Evolutionary conservation across 352 stramenopile genomes (phyloP).

Genomic region (Pythium myriotylum): DNA sequence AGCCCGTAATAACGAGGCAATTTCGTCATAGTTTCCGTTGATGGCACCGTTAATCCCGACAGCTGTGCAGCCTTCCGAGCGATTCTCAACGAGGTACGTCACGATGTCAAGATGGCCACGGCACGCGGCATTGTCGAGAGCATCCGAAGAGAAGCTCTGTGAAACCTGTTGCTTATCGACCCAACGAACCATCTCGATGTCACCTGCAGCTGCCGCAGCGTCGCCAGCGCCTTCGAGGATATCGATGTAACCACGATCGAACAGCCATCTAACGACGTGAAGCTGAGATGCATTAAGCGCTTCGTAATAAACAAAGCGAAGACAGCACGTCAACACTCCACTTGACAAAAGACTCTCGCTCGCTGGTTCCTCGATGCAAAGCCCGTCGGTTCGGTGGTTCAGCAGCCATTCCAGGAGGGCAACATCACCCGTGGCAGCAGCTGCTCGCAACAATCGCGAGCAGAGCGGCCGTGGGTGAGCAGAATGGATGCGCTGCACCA

Average conservation of each 20-base stretch:
- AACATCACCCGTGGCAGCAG: slow-evolving; percentile 1
- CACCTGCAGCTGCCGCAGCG: slow-evolving; percentile 1
- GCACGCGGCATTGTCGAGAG: background rate
- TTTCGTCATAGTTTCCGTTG: background rate
- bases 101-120: slow-evolving; percentile 13
- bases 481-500: slow-evolving; percentile 8
- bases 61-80: background rate
- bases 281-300: slow-evolving; percentile 5
- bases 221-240: background rate
- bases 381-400: slow-evolving; percentile 10
- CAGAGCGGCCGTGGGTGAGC: slow-evolving; percentile 8
- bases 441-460: background rate
- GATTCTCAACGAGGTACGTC: slow-evolving; percentile 11
- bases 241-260: slow-evolving; percentile 2
- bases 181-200: slow-evolving; percentile 14
- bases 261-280: slow-evolving; percentile 9
- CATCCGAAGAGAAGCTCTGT: background rate
- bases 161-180: background rate
- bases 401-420: slow-evolving; percentile 15
- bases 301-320: slow-evolving; percentile 3
- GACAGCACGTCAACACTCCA: background rate
- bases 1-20: background rate
- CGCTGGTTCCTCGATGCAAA: background rate
- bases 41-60: background rate
- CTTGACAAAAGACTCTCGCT: background rate